Evolutionary conservation across 768 basidiomycete species (phyloP).

Genomic region (Steccherinum ochraceum): DNA sequence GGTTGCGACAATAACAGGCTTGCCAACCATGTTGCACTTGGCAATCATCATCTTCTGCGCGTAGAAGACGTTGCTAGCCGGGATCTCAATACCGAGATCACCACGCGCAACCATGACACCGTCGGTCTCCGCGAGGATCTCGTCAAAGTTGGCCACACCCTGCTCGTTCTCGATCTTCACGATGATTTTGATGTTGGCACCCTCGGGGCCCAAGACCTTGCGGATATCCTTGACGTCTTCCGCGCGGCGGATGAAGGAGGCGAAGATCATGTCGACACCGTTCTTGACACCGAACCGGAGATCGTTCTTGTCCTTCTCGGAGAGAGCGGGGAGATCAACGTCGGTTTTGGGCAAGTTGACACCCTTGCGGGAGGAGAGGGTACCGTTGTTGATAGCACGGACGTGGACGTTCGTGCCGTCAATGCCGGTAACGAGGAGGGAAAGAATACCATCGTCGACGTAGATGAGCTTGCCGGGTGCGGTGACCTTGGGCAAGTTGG

Average conservation of each 20-base stretch:
- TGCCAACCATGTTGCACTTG: conserved; percentile 96
- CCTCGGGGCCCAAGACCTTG: conserved; percentile 88
- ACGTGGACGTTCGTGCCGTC: conserved; percentile 79
- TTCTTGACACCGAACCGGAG: conserved; percentile 94
- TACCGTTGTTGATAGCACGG: conserved; percentile 85
- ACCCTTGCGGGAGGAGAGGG: conserved; percentile 93
- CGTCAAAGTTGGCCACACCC: conserved; percentile 98
- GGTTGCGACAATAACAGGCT: conserved; percentile 97
- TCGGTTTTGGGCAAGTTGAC: conserved; percentile 98
- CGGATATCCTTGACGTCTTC: conserved; percentile 94
- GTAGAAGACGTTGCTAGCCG: conserved; percentile 97
- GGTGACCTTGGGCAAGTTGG: conserved; percentile 92
- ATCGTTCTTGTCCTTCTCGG: conserved; percentile 97
- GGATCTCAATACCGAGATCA: conserved; percentile 98
- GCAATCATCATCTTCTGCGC: conserved; percentile 99
- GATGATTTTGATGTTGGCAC: conserved; percentile 96
- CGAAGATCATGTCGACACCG: conserved; percentile 98
- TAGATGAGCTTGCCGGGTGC: conserved; percentile 97
- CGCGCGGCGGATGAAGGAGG: conserved; percentile 95
- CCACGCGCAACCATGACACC: conserved; percentile 99
- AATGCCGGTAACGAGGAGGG: conserved; percentile 86
- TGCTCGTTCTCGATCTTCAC: conserved; percentile 99
- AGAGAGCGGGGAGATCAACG: conserved; percentile 95
- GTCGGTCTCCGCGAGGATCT: conserved; percentile 90
- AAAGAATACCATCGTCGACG: conserved; percentile 94